phyloP scores from a whole-genome alignment of 2,329 filamentous ascomycete species.

The Claviceps sp. region DNA sequence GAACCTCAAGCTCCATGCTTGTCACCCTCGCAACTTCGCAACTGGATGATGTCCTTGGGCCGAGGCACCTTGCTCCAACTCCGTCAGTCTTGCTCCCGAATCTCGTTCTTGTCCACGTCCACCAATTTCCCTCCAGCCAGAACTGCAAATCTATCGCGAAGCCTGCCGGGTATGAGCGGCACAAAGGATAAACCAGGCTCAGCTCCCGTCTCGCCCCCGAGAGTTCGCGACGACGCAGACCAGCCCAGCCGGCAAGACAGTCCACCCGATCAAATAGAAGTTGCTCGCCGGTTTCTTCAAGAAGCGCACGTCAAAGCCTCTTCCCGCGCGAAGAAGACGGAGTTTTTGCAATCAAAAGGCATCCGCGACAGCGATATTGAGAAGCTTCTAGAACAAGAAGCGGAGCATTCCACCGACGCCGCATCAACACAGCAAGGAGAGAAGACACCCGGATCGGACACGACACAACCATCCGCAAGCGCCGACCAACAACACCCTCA shows the following conservation, averaged over 20 bases:
- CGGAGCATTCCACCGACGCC: slow-evolving; percentile 6
- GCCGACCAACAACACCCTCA: slow-evolving; percentile 14
- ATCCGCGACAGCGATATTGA: slow-evolving; percentile 55
- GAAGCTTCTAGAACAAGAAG: slow-evolving; percentile 38
- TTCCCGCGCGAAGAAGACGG: slow-evolving; percentile 56
- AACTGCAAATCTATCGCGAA: neutral
- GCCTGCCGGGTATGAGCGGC: slow-evolving; percentile 17
- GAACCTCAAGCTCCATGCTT: neutral
- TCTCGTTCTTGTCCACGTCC: neutral
- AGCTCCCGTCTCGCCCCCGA: slow-evolving; percentile 16
- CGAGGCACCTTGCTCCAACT: neutral
- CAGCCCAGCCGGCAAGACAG: slow-evolving; percentile 6
- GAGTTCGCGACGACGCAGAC: slow-evolving; percentile 16
- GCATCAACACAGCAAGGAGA: slow-evolving; percentile 4
- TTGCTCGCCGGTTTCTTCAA: slow-evolving; percentile 63
- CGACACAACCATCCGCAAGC: neutral
- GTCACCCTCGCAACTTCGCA: neutral
- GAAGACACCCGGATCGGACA: neutral
- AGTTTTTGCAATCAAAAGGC: slow-evolving; percentile 69
- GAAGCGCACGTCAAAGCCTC: slow-evolving; percentile 60
- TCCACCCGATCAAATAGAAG: slow-evolving; percentile 31
- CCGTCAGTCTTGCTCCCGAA: neutral
- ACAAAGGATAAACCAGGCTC: slow-evolving; percentile 14
- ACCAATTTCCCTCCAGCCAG: neutral
- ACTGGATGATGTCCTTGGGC: neutral